A percentile compares a stretch with the other conserved stretches of the same genome.
phyloP scores from a whole-genome alignment of 2,329 filamentous ascomycete genomes.

The Arthrocladium fulminans region DNA sequence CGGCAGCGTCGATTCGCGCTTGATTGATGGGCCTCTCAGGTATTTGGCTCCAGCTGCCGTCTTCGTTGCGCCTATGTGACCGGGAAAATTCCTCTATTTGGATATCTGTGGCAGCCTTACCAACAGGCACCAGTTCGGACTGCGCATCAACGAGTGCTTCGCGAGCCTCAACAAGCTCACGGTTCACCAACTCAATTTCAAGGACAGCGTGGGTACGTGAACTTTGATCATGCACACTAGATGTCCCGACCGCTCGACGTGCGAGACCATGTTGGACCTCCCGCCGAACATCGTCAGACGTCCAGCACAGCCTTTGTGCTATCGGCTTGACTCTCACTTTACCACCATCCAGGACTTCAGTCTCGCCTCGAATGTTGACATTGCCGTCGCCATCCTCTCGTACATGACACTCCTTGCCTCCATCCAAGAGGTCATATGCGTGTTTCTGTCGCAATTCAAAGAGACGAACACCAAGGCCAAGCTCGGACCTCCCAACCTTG shows the following conservation, averaged over 20 bases:
- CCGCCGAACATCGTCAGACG: constrained; percentile 26
- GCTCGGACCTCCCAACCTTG: too few species aligned
- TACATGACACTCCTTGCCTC: constrained; percentile 31
- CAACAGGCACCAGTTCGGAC: constrained; percentile 38
- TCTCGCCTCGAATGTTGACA: constrained; percentile 35
- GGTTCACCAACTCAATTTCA: constrained; percentile 36
- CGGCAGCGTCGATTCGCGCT: constrained; percentile 32
- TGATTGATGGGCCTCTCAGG: constrained; percentile 32
- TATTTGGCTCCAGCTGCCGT: constrained; percentile 29
- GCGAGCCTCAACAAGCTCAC: constrained; percentile 29
- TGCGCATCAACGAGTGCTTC: constrained; percentile 34
- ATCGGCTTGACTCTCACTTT: constrained; percentile 37
- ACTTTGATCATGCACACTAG: constrained; percentile 37
- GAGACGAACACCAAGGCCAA: constrained; percentile 33
- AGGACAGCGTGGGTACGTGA: constrained; percentile 39
- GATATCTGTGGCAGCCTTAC: constrained; percentile 35
- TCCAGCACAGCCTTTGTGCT: constrained; percentile 29
- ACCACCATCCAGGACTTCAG: constrained; percentile 33
- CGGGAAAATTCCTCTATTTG: constrained; percentile 33
- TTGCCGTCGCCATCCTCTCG: constrained; percentile 35
- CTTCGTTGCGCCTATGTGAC: constrained; percentile 23
- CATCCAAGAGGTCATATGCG: constrained; percentile 37
- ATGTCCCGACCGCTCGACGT: constrained; percentile 30
- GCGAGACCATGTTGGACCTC: constrained; percentile 27
- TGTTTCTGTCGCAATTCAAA: constrained; percentile 36